These are phyloP conservation scores for Avena eriantha DNA, from an alignment of 176 grass and related monocot species.

Conservation along the genomic window DNA sequence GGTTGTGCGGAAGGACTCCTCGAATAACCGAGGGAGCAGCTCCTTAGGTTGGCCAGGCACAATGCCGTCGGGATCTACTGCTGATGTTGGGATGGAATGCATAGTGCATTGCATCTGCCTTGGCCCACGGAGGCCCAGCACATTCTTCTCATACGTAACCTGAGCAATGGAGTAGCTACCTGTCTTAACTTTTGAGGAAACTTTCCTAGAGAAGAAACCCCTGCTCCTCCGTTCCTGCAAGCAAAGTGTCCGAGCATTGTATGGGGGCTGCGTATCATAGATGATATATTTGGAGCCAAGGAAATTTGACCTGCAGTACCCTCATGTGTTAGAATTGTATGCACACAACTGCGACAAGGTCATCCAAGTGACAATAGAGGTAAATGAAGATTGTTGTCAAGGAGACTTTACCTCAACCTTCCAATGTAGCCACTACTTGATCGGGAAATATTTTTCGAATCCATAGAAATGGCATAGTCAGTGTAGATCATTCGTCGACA, in stretches of 20 bases:
- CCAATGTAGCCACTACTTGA: constrained; percentile 75
- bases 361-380: constrained; percentile 4
- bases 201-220: constrained; percentile 66
- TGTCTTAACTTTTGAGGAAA: constrained; percentile 61
- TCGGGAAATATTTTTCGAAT: constrained; percentile 61
- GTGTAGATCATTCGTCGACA: constrained; percentile 53
- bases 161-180: constrained; percentile 66
- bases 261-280: not conserved
- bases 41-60: constrained; percentile 56
- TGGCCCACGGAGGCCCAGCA: constrained; percentile 66
- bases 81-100: constrained; percentile 70
- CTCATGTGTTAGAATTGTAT: constrained; percentile 21
- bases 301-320: not conserved
- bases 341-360: not conserved
- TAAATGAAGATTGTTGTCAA: constrained; percentile 18
- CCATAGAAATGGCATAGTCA: constrained; percentile 74
- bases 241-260: constrained; percentile 1
- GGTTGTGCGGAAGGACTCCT: too few species aligned
- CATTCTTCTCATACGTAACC: constrained; percentile 78
- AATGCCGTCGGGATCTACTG: constrained; percentile 49
- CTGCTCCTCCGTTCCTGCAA: constrained; percentile 36
- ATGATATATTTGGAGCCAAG: not conserved
- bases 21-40: too few species aligned
- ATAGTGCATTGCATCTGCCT: constrained; percentile 79
- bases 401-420: constrained; percentile 58